These are phyloP conservation scores for Dothideomycetidae sp. DNA, from an alignment of 2,329 filamentous ascomycete genomes.

Conservation along the genomic window DNA sequence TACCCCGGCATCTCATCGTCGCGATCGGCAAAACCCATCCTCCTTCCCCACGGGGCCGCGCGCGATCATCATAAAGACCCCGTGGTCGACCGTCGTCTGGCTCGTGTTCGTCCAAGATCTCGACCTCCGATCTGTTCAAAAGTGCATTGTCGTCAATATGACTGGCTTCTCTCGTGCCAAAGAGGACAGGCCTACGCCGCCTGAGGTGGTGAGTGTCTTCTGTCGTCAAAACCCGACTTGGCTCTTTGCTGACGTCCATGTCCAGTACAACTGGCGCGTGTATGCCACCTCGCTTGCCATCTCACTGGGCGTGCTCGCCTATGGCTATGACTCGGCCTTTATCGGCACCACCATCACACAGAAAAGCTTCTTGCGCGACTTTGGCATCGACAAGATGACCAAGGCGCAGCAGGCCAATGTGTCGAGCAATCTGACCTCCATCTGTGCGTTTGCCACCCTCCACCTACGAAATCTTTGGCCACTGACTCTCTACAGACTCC, in stretches of 20 bases:
- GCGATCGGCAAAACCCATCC: no score
- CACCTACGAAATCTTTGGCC: slow-evolving; percentile 11
- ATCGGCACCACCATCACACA: slow-evolving; percentile 14
- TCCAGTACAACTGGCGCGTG: slow-evolving; percentile 11
- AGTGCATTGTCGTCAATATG: no score
- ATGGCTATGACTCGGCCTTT: slow-evolving; percentile 14
- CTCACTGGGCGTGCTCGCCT: slow-evolving; percentile 14
- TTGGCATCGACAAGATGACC: slow-evolving; percentile 11
- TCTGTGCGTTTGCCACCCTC: slow-evolving; percentile 8
- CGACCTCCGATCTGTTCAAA: no score
- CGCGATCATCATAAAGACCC: no score
- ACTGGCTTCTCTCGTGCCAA: slow-evolving; percentile 32
- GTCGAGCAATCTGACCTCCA: slow-evolving; percentile 14
- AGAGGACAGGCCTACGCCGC: slow-evolving; percentile 42
- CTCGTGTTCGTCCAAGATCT: no score
- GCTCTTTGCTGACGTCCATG: not conserved
- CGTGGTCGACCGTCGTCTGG: no score
- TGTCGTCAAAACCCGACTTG: no score
- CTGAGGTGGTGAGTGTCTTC: slow-evolving; percentile 29
- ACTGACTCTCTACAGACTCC: slow-evolving; percentile 18
- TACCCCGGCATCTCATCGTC: no score
- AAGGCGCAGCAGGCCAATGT: slow-evolving; percentile 9
- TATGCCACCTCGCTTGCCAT: slow-evolving; percentile 12
- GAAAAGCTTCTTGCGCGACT: slow-evolving; percentile 12
- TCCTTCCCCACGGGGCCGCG: no score